Percentiles rank a stretch among this genome's conserved stretches.
Evolutionary conservation across 2,329 filamentous ascomycete genomes (phyloP).

Genomic region (Pezicula radicicola): DNA sequence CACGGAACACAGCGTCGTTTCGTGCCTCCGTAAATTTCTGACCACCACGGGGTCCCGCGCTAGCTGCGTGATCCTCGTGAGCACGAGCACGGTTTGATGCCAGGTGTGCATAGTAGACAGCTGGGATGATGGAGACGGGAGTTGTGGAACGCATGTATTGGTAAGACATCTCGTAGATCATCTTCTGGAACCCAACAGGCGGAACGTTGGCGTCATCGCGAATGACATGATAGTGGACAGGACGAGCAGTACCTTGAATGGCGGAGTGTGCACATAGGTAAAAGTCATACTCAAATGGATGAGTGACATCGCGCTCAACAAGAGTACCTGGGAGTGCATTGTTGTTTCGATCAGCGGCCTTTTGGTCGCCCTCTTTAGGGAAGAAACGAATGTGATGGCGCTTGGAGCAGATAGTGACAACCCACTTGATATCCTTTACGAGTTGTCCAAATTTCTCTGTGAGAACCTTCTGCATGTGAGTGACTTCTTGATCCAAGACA

Average conservation of each 20-base stretch:
- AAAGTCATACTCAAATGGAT: conserved; percentile 89
- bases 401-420: conserved; percentile 87
- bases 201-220: conserved; percentile 72
- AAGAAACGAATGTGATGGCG: conserved; percentile 94
- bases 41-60: conserved; percentile 39
- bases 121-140: conserved; percentile 76
- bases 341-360: conserved; percentile 64
- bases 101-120: conserved; percentile 94
- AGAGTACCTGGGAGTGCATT: conserved; percentile 86
- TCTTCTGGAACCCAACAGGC: conserved; percentile 71
- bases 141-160: conserved; percentile 91
- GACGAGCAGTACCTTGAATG: conserved; percentile 90
- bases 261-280: conserved; percentile 71
- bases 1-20: conserved; percentile 14
- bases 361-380: conserved; percentile 53
- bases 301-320: conserved; percentile 85
- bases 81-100: conserved; percentile 75
- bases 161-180: conserved; percentile 95
- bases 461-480: conserved; percentile 63
- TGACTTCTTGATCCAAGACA: conserved; percentile 76
- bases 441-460: conserved; percentile 29
- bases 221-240: conserved; percentile 89
- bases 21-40: conserved; percentile 35
- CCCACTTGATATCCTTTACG: conserved; percentile 54
- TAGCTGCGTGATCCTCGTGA: conserved; percentile 58